phyloP scores from a whole-genome alignment of 495 filamentous ascomycete species.

The Platismatia glauca region DNA sequence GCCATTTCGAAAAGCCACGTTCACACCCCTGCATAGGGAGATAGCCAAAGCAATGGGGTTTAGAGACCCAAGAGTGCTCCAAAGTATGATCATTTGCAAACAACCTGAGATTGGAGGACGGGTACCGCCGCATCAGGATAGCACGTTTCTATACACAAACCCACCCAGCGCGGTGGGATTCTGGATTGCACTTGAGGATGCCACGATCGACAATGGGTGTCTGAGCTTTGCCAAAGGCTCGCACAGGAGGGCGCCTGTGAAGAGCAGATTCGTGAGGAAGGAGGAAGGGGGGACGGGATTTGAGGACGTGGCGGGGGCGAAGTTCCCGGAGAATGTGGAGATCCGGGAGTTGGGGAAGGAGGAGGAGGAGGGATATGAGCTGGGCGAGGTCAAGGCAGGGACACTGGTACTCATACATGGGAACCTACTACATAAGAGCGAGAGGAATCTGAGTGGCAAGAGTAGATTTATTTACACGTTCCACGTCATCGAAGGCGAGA shows the following conservation, averaged over 20 bases:
- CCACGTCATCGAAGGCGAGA: constrained; percentile 86
- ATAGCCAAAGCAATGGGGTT: constrained; percentile 70
- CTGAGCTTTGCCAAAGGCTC: constrained; percentile 75
- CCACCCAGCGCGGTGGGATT: constrained; percentile 86
- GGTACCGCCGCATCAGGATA: constrained; percentile 84
- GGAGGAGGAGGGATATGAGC: constrained; percentile 51
- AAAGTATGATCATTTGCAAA: constrained; percentile 98
- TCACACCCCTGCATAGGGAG: constrained; percentile 45
- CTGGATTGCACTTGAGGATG: constrained; percentile 94
- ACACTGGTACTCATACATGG: constrained; percentile 91
- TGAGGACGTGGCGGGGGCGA: constrained; percentile 32
- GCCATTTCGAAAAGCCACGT: constrained; percentile 56
- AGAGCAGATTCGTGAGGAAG: constrained; percentile 65
- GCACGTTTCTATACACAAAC: constrained; percentile 83
- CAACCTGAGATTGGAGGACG: constrained; percentile 90
- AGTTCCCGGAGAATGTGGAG: constrained; percentile 34
- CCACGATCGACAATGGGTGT: constrained; percentile 74
- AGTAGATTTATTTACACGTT: constrained; percentile 96
- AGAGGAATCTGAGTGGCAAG: constrained; percentile 73
- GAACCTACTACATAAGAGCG: constrained; percentile 92
- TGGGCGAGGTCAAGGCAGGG: constrained; percentile 77
- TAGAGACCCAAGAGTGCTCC: constrained; percentile 62
- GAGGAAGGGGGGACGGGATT: constrained; percentile 47
- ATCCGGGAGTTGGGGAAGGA: constrained; percentile 25
- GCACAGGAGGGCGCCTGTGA: constrained; percentile 57